phyloP scores from a whole-genome alignment of 345 rosid genomes.

The Citrus glauca region DNA sequence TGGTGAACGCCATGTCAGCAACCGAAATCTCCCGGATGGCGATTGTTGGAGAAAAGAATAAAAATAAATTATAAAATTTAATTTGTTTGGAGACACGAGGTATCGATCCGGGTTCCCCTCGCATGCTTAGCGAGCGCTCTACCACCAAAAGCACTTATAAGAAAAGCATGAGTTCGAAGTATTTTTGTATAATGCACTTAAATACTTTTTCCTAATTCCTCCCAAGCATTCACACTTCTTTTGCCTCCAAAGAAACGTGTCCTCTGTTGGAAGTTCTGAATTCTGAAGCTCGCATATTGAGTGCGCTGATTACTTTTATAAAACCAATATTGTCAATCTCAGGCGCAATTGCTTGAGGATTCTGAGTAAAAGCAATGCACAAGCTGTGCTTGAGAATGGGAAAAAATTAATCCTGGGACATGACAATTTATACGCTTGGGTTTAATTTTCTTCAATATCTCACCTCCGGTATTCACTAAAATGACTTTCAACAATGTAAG shows the following conservation, averaged over 20 bases:
- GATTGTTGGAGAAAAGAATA: background rate
- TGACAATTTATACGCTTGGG: background rate
- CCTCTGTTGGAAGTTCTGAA: background rate
- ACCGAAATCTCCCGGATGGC: background rate
- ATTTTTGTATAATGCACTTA: background rate
- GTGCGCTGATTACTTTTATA: background rate
- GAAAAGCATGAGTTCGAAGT: too few relatives aligned
- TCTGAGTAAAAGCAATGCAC: background rate
- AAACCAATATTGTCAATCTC: background rate
- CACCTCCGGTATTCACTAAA: background rate
- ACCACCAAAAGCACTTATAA: background rate
- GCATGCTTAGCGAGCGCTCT: slow-evolving; percentile 73
- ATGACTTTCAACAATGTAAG: background rate
- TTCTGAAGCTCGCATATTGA: background rate
- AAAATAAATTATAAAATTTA: too few relatives aligned
- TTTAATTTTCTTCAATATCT: slow-evolving; percentile 3
- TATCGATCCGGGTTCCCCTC: slow-evolving; percentile 41
- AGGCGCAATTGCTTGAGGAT: background rate
- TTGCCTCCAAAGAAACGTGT: background rate
- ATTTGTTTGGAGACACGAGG: slow-evolving; percentile 8
- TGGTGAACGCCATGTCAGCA: slow-evolving; percentile 31
- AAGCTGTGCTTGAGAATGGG: background rate
- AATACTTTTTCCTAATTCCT: background rate
- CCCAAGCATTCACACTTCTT: background rate
- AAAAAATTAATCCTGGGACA: background rate